Evolutionary conservation across 768 basidiomycete genomes (phyloP).

Genomic region (Termitomyces sp.): DNA sequence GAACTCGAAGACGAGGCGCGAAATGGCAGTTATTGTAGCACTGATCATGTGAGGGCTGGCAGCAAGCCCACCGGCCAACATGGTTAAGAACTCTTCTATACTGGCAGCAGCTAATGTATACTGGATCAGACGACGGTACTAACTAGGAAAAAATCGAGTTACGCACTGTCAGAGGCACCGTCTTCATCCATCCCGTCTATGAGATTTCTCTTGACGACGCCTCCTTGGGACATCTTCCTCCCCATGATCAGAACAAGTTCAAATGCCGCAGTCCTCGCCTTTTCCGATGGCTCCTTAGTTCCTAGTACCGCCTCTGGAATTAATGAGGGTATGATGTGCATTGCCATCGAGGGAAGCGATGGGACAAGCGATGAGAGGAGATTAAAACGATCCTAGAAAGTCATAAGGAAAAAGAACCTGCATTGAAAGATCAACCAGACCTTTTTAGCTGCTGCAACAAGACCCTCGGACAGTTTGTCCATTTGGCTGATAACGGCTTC

Average conservation of each 20-base stretch:
- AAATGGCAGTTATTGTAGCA: constrained; percentile 92
- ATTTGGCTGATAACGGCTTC: constrained; percentile 62
- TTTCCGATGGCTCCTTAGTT: constrained; percentile 96
- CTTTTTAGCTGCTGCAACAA: constrained; percentile 85
- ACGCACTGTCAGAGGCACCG: constrained; percentile 41
- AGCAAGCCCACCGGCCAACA: constrained; percentile 93
- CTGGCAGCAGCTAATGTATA: constrained; percentile 51
- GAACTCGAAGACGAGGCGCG: constrained; percentile 93
- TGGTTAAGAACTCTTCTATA: constrained; percentile 92
- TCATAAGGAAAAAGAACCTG: constrained; percentile 6
- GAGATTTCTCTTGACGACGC: constrained; percentile 71
- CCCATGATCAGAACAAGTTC: constrained; percentile 91
- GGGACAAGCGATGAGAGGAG: constrained; percentile 70
- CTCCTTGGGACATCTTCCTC: constrained; percentile 84
- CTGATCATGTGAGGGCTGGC: constrained; percentile 98
- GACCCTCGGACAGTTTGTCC: constrained; percentile 57
- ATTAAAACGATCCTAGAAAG: constrained; percentile 71
- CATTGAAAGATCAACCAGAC: constrained; percentile 28
- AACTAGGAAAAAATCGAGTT: constrained; percentile 12
- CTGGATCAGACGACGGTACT: not conserved
- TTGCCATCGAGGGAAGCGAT: constrained; percentile 58
- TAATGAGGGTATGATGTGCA: constrained; percentile 84
- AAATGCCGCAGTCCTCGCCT: constrained; percentile 84
- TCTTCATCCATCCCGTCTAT: constrained; percentile 85
- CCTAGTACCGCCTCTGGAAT: constrained; percentile 94